Evolutionary conservation across 1,139 yeast genomes (phyloP).

Genomic region (Hemisphaericaspora xylofermentans): DNA sequence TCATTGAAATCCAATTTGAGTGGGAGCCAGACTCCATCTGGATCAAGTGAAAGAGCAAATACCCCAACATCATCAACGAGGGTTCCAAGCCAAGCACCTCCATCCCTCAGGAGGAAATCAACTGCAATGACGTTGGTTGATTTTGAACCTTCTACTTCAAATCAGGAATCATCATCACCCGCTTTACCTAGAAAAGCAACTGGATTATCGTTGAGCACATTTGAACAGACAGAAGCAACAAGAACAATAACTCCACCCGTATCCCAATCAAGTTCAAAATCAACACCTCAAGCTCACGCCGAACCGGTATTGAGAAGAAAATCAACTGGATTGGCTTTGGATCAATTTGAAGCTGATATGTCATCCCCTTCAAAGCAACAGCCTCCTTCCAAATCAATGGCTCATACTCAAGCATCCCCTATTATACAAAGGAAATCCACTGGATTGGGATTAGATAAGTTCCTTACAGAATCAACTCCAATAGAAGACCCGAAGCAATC

Average conservation of each 20-base stretch:
- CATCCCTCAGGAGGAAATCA: slow-evolving; percentile 23
- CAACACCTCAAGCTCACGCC: no score
- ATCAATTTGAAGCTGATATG: background rate
- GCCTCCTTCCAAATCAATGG: background rate
- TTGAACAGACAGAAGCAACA: no score
- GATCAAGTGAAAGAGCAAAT: slow-evolving; percentile 2
- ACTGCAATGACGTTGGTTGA: slow-evolving; percentile 20
- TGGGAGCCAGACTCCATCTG: background rate
- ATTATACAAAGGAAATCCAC: slow-evolving; percentile 1
- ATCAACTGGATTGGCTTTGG: background rate
- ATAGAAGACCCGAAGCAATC: slow-evolving; percentile 4
- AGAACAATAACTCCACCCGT: no score
- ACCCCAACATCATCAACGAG: slow-evolving; percentile 8
- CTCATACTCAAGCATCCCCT: background rate
- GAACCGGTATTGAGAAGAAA: background rate
- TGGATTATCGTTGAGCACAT: background rate
- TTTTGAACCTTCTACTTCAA: background rate
- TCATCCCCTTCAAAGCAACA: background rate
- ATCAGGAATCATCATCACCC: background rate
- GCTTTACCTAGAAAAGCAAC: background rate
- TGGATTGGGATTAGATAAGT: slow-evolving; percentile 1
- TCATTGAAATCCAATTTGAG: slow-evolving; percentile 11
- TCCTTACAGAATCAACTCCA: background rate
- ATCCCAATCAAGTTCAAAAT: no score
- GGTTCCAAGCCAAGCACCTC: slow-evolving; percentile 15